Evolutionary conservation across 768 basidiomycete genomes (phyloP).

Genomic region (Boletus patriciae): DNA sequence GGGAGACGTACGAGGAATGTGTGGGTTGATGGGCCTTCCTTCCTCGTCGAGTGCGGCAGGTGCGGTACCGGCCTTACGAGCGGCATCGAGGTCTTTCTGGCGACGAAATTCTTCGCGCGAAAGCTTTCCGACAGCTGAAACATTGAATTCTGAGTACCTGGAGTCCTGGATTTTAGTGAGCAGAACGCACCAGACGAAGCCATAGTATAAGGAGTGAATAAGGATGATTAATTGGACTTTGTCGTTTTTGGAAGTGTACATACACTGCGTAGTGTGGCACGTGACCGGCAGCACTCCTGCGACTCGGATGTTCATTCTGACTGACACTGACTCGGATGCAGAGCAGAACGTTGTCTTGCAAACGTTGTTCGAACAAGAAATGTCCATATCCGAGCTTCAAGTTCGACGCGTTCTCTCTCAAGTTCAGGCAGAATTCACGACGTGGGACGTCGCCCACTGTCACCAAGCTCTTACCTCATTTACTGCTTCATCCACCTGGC

Average conservation of each 20-base stretch:
- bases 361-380: conserved; percentile 3
- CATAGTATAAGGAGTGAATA: conserved; percentile 9
- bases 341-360: conserved; percentile 11
- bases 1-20: conserved; percentile 86
- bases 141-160: background rate
- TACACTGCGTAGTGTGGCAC: background rate
- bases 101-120: conserved; percentile 93
- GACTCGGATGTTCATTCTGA: background rate
- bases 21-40: conserved; percentile 95
- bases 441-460: conserved; percentile 20
- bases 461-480: conserved; percentile 16
- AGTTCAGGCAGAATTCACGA: conserved; percentile 26
- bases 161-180: background rate
- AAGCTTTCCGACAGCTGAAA: conserved; percentile 67
- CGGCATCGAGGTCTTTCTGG: conserved; percentile 96
- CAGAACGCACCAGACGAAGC: conserved; percentile 28
- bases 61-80: conserved; percentile 97
- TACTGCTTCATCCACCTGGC: conserved; percentile 17
- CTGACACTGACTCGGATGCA: conserved; percentile 6
- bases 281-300: background rate
- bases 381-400: conserved; percentile 4
- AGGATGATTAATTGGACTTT: background rate
- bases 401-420: conserved; percentile 18
- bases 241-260: background rate
- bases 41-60: conserved; percentile 95